phyloP scores from a whole-genome alignment of 139 green algal species.

The Pleodorina starrii region DNA sequence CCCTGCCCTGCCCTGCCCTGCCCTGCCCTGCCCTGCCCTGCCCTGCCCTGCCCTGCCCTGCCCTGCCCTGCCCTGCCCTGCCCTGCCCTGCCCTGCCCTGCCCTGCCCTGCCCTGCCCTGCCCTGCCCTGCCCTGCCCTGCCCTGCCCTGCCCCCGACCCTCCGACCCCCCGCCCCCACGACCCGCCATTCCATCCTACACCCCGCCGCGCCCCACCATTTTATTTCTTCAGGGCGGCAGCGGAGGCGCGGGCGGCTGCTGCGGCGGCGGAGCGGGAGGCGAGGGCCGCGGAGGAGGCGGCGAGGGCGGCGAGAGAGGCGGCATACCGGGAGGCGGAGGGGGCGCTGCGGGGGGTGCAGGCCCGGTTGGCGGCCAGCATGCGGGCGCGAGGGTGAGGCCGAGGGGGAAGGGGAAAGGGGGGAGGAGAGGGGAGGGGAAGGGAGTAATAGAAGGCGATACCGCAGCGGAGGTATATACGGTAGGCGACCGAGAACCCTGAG shows the following conservation, averaged over 20 bases:
- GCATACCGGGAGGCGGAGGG: neutral
- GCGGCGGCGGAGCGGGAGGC: neutral
- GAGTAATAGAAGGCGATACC: neutral
- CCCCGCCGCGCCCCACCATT: no score
- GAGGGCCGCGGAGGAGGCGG: neutral
- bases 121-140: no score
- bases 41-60: no score
- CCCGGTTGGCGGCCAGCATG: neutral
- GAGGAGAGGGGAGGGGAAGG: neutral
- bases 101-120: no score
- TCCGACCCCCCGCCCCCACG: no score
- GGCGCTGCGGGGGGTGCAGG: neutral
- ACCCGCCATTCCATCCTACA: no score
- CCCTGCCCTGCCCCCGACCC: no score
- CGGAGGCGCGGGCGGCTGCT: neutral
- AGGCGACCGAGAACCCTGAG: neutral
- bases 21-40: no score
- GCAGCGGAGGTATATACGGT: neutral
- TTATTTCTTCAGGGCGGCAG: constrained; percentile 8
- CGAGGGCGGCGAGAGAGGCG: neutral
- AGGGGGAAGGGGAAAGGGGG: neutral
- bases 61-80: no score
- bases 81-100: no score
- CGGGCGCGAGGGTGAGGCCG: neutral
- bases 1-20: no score